Conservation (phyloP, 306 rosid species). For the Citrullus mucosospermus region DNA sequence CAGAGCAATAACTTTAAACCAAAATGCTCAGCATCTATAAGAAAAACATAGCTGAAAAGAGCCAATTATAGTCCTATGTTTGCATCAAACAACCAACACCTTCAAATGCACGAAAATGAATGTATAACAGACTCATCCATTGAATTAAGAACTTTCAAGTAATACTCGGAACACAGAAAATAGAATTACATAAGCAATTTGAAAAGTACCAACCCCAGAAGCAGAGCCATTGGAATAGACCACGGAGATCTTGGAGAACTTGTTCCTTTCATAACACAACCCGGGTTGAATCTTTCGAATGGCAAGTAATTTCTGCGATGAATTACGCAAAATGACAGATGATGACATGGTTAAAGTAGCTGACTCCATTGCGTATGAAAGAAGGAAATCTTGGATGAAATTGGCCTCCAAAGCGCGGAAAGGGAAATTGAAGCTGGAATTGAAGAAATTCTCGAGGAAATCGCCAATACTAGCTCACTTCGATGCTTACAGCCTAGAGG, state of each 20-base stretch:
- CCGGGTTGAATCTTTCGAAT: slow-evolving; percentile 7
- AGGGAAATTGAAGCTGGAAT: background rate
- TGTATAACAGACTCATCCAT: background rate
- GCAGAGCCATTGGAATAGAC: slow-evolving; percentile 33
- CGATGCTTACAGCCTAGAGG: background rate
- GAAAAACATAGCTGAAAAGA: background rate
- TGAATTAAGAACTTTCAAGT: background rate
- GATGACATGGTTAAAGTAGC: slow-evolving; percentile 34
- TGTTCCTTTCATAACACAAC: slow-evolving; percentile 13
- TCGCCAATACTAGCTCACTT: background rate
- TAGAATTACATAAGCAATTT: background rate
- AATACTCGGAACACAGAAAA: background rate
- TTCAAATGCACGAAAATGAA: background rate
- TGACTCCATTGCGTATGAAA: slow-evolving; percentile 23
- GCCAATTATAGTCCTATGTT: background rate
- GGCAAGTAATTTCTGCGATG: slow-evolving; percentile 11
- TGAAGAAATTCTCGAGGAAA: background rate
- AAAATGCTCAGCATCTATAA: background rate
- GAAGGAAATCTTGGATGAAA: background rate
- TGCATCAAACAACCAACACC: background rate
- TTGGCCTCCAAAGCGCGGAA: background rate
- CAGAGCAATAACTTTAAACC: background rate
- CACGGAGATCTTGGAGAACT: slow-evolving; percentile 21
- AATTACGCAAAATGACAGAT: slow-evolving; percentile 12
- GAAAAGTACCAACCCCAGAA: slow-evolving; percentile 34